Percentiles rank a stretch among this genome's conserved stretches.
These are phyloP conservation scores for Melampsora americana DNA, from an alignment of 1,284 basidiomycete species.

Conservation along the genomic window DNA sequence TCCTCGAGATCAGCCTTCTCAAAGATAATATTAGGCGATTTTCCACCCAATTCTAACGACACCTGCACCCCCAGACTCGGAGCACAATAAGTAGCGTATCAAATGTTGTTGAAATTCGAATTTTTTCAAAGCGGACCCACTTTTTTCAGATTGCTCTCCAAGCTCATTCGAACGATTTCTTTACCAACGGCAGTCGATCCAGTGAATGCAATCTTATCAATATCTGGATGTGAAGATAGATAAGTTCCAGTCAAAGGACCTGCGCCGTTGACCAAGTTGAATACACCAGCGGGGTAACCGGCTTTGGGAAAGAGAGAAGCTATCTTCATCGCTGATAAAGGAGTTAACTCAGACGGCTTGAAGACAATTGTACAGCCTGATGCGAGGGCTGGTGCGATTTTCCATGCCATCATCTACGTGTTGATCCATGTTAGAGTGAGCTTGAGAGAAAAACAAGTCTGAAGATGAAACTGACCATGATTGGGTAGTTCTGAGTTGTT, in stretches of 20 bases:
- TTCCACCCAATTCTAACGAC: conserved; percentile 50
- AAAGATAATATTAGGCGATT: conserved; percentile 49
- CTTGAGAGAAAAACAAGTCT: not conserved
- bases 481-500: conserved; percentile 41
- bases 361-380: conserved; percentile 51
- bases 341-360: conserved; percentile 52
- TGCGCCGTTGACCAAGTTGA: conserved; percentile 52
- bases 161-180: conserved; percentile 18
- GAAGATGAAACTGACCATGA: conserved; percentile 44
- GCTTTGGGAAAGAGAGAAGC: conserved; percentile 49
- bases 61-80: conserved; percentile 47
- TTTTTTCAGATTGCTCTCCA: conserved; percentile 44
- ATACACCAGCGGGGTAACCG: conserved; percentile 51
- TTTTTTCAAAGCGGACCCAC: conserved; percentile 18
- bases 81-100: not conserved
- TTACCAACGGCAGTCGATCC: conserved; percentile 41
- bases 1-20: conserved; percentile 40
- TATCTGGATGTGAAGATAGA: conserved; percentile 53
- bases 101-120: not conserved
- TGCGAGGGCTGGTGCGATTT: conserved; percentile 53
- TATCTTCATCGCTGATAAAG: conserved; percentile 49
- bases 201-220: conserved; percentile 45
- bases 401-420: conserved; percentile 46
- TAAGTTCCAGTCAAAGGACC: conserved; percentile 50
- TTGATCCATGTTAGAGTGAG: not conserved